Percentiles rank a stretch among this genome's conserved stretches.
Evolutionary conservation across 305 asterid species (phyloP).

Genomic region (Coffea humblotiana): DNA sequence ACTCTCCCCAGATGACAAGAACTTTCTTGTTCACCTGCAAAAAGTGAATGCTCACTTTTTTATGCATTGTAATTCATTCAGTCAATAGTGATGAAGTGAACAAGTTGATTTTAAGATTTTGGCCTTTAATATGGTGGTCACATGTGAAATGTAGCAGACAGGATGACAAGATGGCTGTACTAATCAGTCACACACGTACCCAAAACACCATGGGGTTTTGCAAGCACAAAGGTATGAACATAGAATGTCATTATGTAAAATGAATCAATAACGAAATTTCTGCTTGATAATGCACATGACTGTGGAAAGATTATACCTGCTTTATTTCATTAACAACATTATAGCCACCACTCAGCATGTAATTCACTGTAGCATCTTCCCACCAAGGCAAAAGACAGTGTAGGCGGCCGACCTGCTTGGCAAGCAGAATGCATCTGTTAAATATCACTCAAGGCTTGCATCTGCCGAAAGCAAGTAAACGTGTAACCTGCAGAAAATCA

Average conservation of each 20-base stretch:
- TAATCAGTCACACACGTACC: background rate
- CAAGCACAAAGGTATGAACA: background rate
- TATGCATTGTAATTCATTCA: background rate
- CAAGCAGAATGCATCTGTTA: conserved; percentile 15
- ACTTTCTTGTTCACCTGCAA: conserved; percentile 62
- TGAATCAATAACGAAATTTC: background rate
- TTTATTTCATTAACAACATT: conserved; percentile 57
- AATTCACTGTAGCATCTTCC: conserved; percentile 79
- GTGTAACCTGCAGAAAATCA: background rate
- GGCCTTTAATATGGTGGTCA: background rate
- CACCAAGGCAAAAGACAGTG: conserved; percentile 95
- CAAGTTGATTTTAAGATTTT: background rate
- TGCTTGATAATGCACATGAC: background rate
- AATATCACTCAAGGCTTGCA: background rate
- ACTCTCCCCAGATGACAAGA: conserved; percentile 65
- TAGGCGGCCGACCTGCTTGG: conserved; percentile 66
- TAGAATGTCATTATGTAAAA: background rate
- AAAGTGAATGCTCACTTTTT: background rate
- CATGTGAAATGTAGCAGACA: background rate
- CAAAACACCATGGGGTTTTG: background rate
- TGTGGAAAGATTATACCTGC: conserved; percentile 32
- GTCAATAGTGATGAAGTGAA: background rate
- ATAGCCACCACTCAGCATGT: conserved; percentile 85
- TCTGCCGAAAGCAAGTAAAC: background rate
- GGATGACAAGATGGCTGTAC: background rate